A percentile compares a stretch with the other conserved stretches of the same genome.
Conservation (phyloP, 2,329 filamentous ascomycete species). For the Cryphonectria carpinicola region DNA sequence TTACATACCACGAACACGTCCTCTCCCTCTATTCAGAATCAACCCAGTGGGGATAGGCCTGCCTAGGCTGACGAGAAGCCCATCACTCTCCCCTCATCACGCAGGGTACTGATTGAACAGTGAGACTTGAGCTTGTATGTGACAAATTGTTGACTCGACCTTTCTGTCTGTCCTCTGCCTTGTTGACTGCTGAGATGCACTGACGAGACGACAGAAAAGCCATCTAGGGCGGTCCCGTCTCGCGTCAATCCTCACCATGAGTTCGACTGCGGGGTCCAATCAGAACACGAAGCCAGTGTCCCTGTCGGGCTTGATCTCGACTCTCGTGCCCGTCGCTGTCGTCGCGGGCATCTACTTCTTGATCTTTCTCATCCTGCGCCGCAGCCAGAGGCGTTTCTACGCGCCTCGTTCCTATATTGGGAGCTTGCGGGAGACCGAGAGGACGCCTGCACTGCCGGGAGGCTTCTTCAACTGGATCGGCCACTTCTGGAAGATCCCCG, state of each 20-base stretch:
- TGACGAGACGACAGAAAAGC: constrained; percentile 3
- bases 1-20: neutral
- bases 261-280: neutral
- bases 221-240: neutral
- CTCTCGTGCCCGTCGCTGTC: constrained; percentile 44
- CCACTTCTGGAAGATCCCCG: constrained; percentile 68
- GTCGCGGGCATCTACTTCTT: constrained; percentile 45
- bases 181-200: neutral
- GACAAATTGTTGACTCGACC: neutral
- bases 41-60: neutral
- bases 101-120: neutral
- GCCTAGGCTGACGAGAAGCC: neutral
- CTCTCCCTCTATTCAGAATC: neutral
- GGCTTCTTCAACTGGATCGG: constrained; percentile 71
- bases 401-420: constrained; percentile 56
- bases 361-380: constrained; percentile 51
- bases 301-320: constrained; percentile 45
- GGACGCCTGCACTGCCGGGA: constrained; percentile 61
- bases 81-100: neutral
- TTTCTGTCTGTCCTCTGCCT: neutral
- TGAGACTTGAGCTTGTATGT: neutral
- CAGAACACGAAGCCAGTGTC: constrained; percentile 10
- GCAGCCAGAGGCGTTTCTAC: constrained; percentile 51
- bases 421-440: constrained; percentile 53
- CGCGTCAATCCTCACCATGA: constrained; percentile 8